Base-by-base conservation (phyloP, 306 rosid genomes). In the Quercus mongolica region DNA sequence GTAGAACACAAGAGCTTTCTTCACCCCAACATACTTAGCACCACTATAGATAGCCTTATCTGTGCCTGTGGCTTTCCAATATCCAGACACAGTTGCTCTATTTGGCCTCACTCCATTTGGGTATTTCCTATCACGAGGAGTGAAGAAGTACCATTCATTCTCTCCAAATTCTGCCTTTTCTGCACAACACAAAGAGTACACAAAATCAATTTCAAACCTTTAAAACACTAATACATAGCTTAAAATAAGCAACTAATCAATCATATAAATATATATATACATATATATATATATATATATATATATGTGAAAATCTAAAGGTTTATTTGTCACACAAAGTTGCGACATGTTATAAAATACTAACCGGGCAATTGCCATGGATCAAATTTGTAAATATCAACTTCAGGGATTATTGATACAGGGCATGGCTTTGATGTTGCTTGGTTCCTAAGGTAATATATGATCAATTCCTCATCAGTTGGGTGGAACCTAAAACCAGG, bases 401-500 rank as follows among this genome's bases (percentile, higher is more conserved):
- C 91, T 80, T 94, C 97, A 0, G 95, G 94, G 83, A 94, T 94
- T 23, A 94, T 90, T 3, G 97, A 90, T 1, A 87, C 91, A 69
- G 98, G 97, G 82, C 94, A 91, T n/a, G 98, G 97, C 85, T 78
- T 88, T 18, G 98, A 94, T 4, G 89, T 82, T 79, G 93, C 95
- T 81, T 94, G 98, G 84, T 94, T 91, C 74, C 91, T 85, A 57
- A 94, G 98, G 85, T 94, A 94, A 76, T 81, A 74, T 51, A 94
- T 75, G 5, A 94, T 91, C 44, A 94, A 76, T 30, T 94, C 98
- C 61, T 94, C 98, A 68, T 94, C 98, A 2, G 98, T 94, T 73
- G 98, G 98, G 86, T 94, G 98, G 80, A 94, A 94, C 81, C 98
- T 87, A 71, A 94, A 94, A 5, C 98, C 98, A 77, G 98, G 98